phyloP scores from a whole-genome alignment of 2,329 filamentous ascomycete genomes.

The Aspergillus pseudonomiae region DNA sequence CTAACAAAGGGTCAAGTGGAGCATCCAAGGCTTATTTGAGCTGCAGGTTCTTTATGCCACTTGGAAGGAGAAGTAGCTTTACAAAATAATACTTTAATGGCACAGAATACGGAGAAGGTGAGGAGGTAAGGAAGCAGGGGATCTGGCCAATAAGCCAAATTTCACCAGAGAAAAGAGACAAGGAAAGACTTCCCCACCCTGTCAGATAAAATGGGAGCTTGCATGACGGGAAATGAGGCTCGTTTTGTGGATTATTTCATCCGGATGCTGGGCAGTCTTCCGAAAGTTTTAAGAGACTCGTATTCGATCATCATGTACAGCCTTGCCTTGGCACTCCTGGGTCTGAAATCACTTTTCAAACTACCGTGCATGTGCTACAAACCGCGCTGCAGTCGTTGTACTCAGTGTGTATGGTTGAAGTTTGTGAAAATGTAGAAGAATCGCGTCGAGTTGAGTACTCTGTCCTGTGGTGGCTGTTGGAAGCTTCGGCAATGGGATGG shows the following conservation, averaged over 20 bases:
- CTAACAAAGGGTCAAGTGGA: not conserved
- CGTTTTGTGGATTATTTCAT: not conserved
- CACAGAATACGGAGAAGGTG: not conserved
- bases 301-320: not conserved
- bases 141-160: not conserved
- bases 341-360: not conserved
- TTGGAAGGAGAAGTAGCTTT: not conserved
- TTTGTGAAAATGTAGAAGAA: not conserved
- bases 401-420: not conserved
- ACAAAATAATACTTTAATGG: not conserved
- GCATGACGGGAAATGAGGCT: not conserved
- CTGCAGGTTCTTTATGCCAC: not conserved
- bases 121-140: not conserved
- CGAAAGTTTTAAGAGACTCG: not conserved
- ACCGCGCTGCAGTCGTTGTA: not conserved
- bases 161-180: not conserved
- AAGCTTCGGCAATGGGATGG: not conserved
- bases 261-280: not conserved
- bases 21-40: not conserved
- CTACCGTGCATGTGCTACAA: not conserved
- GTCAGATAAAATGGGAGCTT: not conserved
- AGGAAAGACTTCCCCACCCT: too few species aligned
- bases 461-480: not conserved
- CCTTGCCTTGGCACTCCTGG: not conserved
- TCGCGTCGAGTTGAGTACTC: too few species aligned